Base-by-base conservation (phyloP, 768 basidiomycete species). In the Asterophora lycoperdoides region DNA sequence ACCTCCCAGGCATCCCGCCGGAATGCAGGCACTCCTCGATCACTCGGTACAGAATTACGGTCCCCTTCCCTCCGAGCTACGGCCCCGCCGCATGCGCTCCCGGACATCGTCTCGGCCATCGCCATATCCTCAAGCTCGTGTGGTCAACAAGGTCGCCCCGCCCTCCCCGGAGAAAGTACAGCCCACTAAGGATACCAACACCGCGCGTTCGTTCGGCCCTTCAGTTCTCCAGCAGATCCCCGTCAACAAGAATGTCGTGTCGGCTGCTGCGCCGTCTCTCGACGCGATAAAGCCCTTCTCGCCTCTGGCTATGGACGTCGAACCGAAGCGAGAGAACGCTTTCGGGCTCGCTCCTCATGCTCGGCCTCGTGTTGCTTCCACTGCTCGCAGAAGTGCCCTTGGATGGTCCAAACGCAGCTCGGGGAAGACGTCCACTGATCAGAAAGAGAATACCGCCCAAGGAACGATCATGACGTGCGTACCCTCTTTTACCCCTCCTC, bases 11-110 rank as follows among this genome's bases (percentile, higher is more conserved):
- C 73, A 86, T 55, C 79, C 77, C 4, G 69, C 73, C 5, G 82
- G 77, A 7, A 89, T 90, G 83, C 78, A 78, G 55, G 86, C 86
- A 0, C 67, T 91, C 47, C 69, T 90, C 1, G 77, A 86, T 45
- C 80, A 88, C 43, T 89, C 87, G 1, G 68, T 86, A 30, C 74
- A 86, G 64, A 85, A 71, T 44, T 90, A 78, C 44, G 79, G 81
- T 0, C 84, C 86, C 5, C 77, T 90, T n/a, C 82, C 89, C 0
- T 81, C 80, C 0, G 86, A 89, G 42, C 73, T 88, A 15, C 78
- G 81, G 5, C 74, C 76, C 19, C 80, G 73, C 43, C 81, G 84
- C 14, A 61, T 75, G 38, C 77, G 85, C 30, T 85, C 84, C 1
- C 76, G 86, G 11, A 87, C 82, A 0, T 74, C 78, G 23, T 89